These are phyloP conservation scores for Atkinsonella texensis DNA, from an alignment of 2,329 filamentous ascomycete species.

Conservation along the genomic window DNA sequence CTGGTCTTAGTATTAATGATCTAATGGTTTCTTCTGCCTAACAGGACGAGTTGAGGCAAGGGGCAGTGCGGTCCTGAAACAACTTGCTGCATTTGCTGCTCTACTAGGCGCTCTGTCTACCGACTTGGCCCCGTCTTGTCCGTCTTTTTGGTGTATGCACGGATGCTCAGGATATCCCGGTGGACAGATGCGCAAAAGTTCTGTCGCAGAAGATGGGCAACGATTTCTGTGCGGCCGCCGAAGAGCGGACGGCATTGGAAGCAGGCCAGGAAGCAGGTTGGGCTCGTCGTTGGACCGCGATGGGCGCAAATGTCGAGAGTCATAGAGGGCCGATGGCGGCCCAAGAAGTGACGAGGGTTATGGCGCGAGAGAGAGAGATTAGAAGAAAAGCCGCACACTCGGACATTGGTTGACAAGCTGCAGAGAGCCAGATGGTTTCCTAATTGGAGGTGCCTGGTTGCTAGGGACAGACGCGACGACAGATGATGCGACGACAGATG, in stretches of 20 bases:
- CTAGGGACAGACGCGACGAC: background rate
- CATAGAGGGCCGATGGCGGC: background rate
- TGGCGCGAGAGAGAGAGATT: background rate
- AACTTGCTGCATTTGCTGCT: background rate
- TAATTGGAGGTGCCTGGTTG: background rate
- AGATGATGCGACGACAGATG: background rate
- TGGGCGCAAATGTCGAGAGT: background rate
- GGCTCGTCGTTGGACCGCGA: slow-evolving; percentile 3
- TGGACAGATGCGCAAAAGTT: background rate
- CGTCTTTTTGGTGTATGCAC: background rate
- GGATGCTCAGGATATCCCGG: background rate
- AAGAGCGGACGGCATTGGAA: background rate
- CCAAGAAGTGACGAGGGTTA: slow-evolving; percentile 3
- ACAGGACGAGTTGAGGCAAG: background rate
- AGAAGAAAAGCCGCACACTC: background rate
- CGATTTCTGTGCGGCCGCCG: background rate
- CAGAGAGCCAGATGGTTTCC: background rate
- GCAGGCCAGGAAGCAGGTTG: background rate
- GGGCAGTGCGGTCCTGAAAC: background rate
- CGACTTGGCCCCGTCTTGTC: background rate
- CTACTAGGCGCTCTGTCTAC: background rate
- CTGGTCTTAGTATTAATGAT: background rate
- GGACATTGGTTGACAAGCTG: background rate
- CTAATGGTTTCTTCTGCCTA: background rate
- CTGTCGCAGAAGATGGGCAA: background rate